Conservation (phyloP, 1,284 basidiomycete species). For the Leccinum solheimii region DNA sequence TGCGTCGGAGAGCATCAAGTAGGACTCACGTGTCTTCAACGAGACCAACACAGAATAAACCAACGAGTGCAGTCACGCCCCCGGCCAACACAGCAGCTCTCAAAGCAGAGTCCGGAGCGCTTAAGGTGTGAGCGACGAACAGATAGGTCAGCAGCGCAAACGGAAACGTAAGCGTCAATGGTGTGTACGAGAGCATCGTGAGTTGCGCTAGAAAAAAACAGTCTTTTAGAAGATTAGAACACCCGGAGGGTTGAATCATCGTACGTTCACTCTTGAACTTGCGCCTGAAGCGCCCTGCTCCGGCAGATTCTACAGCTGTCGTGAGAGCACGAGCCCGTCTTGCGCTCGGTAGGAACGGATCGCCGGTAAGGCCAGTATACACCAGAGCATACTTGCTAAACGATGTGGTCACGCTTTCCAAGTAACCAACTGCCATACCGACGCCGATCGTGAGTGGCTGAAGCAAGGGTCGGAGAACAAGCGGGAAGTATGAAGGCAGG, state of each 20-base stretch:
- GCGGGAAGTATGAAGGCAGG: slow-evolving; percentile 55
- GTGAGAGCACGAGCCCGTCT: slow-evolving; percentile 64
- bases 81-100: slow-evolving; percentile 75
- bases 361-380: slow-evolving; percentile 85
- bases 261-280: slow-evolving; percentile 60
- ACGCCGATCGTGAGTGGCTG: slow-evolving; percentile 42
- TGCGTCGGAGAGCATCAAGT: neutral
- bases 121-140: slow-evolving; percentile 82
- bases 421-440: slow-evolving; percentile 49
- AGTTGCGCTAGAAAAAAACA: slow-evolving; percentile 50
- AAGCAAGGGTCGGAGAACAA: slow-evolving; percentile 41
- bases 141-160: slow-evolving; percentile 83
- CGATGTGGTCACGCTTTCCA: slow-evolving; percentile 68
- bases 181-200: slow-evolving; percentile 77
- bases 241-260: slow-evolving; percentile 17
- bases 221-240: neutral
- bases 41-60: slow-evolving; percentile 80
- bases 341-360: slow-evolving; percentile 79
- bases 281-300: slow-evolving; percentile 42
- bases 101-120: slow-evolving; percentile 76
- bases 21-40: slow-evolving; percentile 71
- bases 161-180: slow-evolving; percentile 76
- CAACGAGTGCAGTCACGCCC: slow-evolving; percentile 78
- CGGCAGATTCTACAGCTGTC: slow-evolving; percentile 41
- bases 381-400: slow-evolving; percentile 82